Evolutionary conservation across 177 flowering plant genomes (phyloP), one percentile per base, ranked within the genome.

Genomic region (Telopea speciosissima): DNA sequence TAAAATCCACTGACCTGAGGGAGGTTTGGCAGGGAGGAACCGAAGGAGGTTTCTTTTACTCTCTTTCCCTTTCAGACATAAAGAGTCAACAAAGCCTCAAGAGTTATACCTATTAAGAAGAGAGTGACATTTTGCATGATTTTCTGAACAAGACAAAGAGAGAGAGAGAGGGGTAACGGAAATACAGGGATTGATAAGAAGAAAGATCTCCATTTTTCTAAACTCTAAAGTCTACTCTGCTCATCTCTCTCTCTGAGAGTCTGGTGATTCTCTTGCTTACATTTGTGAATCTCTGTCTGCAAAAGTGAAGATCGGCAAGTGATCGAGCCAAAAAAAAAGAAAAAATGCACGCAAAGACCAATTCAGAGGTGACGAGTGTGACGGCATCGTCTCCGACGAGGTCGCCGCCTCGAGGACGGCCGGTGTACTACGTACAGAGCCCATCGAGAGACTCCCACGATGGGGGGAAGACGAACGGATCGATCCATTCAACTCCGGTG

Each of bases 401-500:
- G 54, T 89, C 94, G 3, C 82, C 80, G 11, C 84, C 40, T 36
- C 40, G 40, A 36, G 40, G 90, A 1, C 79, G 89, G 22, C 91
- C 84, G 1, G 88, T 83, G 8, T 90, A 90, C 86, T 90, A 90
- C 78, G 95, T 90, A 24, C 95, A 90, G 78, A 81, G 85, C 78
- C 92, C 95, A 10, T 88, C 95, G 0, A 78, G 92, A 23, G 92
- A 90, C 70, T 88, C 92, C 1, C 95, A 88, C 81, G 96, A 88
- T 72, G 92, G 89, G 2, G 92, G 88, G 77, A 87, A 87, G 70
- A 89, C 90, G 21, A 77, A 91, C 28, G 81, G 84, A 16, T 88
- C 96, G 24, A 81, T 89, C 68, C 93, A 89, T 70, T 92, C 97
- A n/a, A 89, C 97, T 3, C 97, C 97, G 10, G 86, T 85, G 25